Base-by-base conservation (phyloP, 345 rosid genomes). In the Eutrema heterophyllum region DNA sequence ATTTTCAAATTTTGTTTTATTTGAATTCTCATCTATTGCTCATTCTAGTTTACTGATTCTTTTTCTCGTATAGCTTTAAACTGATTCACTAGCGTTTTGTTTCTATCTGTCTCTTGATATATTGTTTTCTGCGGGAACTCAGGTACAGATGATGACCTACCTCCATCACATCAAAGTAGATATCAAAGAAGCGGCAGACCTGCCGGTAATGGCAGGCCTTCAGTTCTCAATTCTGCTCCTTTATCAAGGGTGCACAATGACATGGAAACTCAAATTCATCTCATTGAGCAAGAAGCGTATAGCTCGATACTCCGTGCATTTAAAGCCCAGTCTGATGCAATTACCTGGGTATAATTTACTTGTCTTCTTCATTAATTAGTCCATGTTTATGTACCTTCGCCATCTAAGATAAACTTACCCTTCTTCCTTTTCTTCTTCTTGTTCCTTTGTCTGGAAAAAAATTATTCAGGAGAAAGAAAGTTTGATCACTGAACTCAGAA, bases 141-240 rank as follows among this genome's bases (percentile, higher is more conserved):
- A 96, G 99, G 98, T 75, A 92, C 99, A 14, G 99, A 92, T 81
- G 99, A 92, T 78, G 99, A 89, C 78, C 88, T 95, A 46, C 99
- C 98, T 80, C 98, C 99, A 50, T 78, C 97, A 18, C 98, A 87
- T 78, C 96, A 85, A 81, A 86, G 83, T 79, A 88, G 96, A 85
- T 96, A 83, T 79, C 99, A 86, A 73, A 75, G 95, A 84, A 94
- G 89, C 24, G 84, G 80, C 13, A 87, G 80, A 14, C 76, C 87
- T 54, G 76, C 93, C 48, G 96, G 93, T 64, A 92, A 92, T 88
- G 99, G 97, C 68, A 89, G 96, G 72, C 76, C 98, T 75, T 84
- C 84, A 59, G 84, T 73, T 65, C 81, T 82, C 27, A 91, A 86
- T 39, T 64, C 89, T 77, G 83, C 83, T 52, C 79, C 87, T 10